phyloP scores from a whole-genome alignment of 2,329 filamentous ascomycete species.

The Cadophora luteo-olivacea region DNA sequence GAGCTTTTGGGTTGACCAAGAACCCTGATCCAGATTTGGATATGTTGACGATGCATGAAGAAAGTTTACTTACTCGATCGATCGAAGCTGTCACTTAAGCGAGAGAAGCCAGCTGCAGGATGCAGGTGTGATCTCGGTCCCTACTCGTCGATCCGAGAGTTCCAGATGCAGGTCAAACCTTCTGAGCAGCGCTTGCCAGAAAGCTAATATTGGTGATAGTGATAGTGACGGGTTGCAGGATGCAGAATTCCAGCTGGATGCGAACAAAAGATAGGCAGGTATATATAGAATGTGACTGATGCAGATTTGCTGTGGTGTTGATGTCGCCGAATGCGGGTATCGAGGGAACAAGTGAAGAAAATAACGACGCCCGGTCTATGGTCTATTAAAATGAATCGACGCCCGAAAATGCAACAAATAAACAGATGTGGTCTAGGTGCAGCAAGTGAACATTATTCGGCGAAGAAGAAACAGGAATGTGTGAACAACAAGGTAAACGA shows the following conservation, averaged over 20 bases:
- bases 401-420: slow-evolving; percentile 33
- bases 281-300: slow-evolving; percentile 22
- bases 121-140: slow-evolving; percentile 30
- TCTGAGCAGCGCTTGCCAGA: slow-evolving; percentile 27
- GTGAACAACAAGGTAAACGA: slow-evolving; percentile 36
- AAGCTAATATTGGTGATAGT: slow-evolving; percentile 26
- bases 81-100: slow-evolving; percentile 6
- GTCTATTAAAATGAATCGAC: slow-evolving; percentile 33
- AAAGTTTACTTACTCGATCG: slow-evolving; percentile 28
- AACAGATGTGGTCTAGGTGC: slow-evolving; percentile 22
- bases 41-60: slow-evolving; percentile 16
- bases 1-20: not conserved
- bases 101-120: slow-evolving; percentile 32
- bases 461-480: slow-evolving; percentile 25
- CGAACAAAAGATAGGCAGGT: slow-evolving; percentile 13
- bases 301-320: slow-evolving; percentile 8
- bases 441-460: slow-evolving; percentile 29
- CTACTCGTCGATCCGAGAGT: slow-evolving; percentile 29
- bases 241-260: slow-evolving; percentile 19
- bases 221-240: slow-evolving; percentile 28
- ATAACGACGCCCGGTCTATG: slow-evolving; percentile 39
- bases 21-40: not conserved
- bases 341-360: slow-evolving; percentile 21
- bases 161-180: slow-evolving; percentile 21
- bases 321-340: slow-evolving; percentile 34